phyloP scores from a whole-genome alignment of 2,329 filamentous ascomycete genomes.

The Tolypocladium paradoxum region DNA sequence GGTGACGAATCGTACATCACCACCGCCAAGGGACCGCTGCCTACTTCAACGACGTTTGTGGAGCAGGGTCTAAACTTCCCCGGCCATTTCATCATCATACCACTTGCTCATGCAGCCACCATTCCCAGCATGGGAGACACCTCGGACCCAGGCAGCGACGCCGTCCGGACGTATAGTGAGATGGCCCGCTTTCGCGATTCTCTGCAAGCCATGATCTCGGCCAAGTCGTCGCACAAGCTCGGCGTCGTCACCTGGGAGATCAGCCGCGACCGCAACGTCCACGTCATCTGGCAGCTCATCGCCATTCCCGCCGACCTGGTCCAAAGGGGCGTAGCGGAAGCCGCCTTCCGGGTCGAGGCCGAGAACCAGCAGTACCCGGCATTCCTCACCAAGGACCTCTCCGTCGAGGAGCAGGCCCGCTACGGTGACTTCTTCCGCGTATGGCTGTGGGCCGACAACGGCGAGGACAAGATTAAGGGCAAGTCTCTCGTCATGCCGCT shows the following conservation, averaged over 20 bases:
- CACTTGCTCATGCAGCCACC: conserved; percentile 70
- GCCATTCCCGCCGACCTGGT: conserved; percentile 62
- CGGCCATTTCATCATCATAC: conserved; percentile 83
- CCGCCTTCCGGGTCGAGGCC: conserved; percentile 78
- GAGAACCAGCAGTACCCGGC: conserved; percentile 55
- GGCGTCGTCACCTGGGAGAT: conserved; percentile 91
- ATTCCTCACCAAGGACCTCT: conserved; percentile 37
- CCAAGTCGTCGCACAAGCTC: conserved; percentile 44
- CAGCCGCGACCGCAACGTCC: conserved; percentile 67
- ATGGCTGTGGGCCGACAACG: conserved; percentile 62
- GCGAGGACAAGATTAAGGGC: conserved; percentile 45
- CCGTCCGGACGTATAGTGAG: conserved; percentile 57
- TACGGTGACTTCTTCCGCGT: conserved; percentile 65
- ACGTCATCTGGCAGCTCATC: conserved; percentile 89
- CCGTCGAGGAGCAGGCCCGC: conserved; percentile 36
- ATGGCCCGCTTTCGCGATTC: conserved; percentile 73
- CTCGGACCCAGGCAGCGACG: conserved; percentile 37
- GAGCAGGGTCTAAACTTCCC: conserved; percentile 61
- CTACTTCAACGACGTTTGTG: conserved; percentile 56
- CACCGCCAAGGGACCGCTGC: conserved; percentile 82
- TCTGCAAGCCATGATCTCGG: conserved; percentile 69
- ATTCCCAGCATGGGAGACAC: conserved; percentile 53
- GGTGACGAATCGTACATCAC: conserved; percentile 82
- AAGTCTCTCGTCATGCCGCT: conserved; percentile 63
- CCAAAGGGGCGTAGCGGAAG: conserved; percentile 65